Evolutionary conservation across 2,329 filamentous ascomycete genomes (phyloP).

Genomic region (Seiridium cupressi): DNA sequence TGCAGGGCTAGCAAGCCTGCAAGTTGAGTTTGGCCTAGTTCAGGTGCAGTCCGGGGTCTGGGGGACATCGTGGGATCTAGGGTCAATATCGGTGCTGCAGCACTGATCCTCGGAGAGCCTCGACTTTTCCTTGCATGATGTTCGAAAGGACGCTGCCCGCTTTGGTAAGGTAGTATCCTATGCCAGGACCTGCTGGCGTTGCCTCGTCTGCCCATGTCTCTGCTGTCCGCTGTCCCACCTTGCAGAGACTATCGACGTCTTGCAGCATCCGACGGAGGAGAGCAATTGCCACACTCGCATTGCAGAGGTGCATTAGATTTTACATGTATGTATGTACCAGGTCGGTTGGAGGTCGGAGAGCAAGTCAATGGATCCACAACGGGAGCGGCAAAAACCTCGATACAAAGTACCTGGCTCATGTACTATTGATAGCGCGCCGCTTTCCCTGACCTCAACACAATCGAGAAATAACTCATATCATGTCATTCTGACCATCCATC

Average conservation of each 20-base stretch:
- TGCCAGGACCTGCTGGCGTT: too few relatives aligned
- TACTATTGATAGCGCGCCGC: background rate
- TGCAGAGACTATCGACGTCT: background rate
- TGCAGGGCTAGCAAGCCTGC: background rate
- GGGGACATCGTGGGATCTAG: background rate
- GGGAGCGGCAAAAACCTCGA: background rate
- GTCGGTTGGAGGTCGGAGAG: background rate
- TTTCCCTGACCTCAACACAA: background rate
- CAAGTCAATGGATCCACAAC: background rate
- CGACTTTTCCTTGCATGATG: background rate
- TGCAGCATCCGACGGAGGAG: background rate
- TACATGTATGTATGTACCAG: too few relatives aligned
- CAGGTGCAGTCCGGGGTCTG: background rate
- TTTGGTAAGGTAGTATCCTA: conserved; percentile 6
- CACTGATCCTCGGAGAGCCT: background rate
- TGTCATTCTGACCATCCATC: too few relatives aligned
- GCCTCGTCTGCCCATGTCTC: too few relatives aligned
- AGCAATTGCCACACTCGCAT: too few relatives aligned
- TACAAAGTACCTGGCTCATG: background rate
- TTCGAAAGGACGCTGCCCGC: background rate
- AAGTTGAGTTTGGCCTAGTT: background rate
- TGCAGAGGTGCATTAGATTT: too few relatives aligned
- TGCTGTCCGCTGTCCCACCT: background rate
- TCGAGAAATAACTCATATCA: too few relatives aligned
- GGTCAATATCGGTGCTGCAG: background rate